Conservation (phyloP, 2,329 filamentous ascomycete genomes). For the Colletotrichum sidae region DNA sequence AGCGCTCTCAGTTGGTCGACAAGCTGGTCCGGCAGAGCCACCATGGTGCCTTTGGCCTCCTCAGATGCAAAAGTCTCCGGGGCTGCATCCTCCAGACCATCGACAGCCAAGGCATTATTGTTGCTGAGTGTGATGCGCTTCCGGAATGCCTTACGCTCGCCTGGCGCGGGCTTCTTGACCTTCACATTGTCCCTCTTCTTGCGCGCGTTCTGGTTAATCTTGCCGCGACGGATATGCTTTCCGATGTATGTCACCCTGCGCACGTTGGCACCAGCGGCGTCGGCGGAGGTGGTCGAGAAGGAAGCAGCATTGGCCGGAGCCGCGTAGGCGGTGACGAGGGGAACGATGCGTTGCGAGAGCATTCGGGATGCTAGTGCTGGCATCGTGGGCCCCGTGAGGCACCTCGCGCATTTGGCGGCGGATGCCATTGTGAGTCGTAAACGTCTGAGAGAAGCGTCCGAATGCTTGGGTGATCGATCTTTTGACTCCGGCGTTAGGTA, state of each 20-base stretch:
- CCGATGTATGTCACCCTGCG: conserved; percentile 31
- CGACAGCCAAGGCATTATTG: conserved; percentile 86
- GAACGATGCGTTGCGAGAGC: conserved; percentile 48
- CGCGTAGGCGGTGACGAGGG: conserved; percentile 42
- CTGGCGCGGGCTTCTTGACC: conserved; percentile 71
- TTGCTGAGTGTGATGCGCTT: conserved; percentile 95
- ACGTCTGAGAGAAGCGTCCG: conserved; percentile 4
- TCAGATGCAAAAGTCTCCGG: conserved; percentile 64
- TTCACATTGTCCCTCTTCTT: conserved; percentile 57
- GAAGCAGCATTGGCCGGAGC: conserved; percentile 49
- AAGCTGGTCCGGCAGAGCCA: conserved; percentile 74
- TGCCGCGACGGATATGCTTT: conserved; percentile 39
- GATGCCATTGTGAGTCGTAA: conserved; percentile 49
- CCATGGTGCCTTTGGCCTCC: conserved; percentile 72
- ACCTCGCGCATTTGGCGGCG: conserved; percentile 54
- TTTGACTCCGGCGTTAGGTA: conserved; percentile 1
- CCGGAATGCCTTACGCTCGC: conserved; percentile 87
- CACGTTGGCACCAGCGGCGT: conserved; percentile 40
- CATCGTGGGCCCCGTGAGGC: conserved; percentile 52
- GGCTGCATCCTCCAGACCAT: conserved; percentile 72
- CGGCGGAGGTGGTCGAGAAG: conserved; percentile 54
- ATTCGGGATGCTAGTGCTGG: conserved; percentile 40
- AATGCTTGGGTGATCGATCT: conserved; percentile 24
- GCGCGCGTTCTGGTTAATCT: conserved; percentile 51
- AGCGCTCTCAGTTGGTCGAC: conserved; percentile 85